Evolutionary conservation across 139 green algal species (phyloP).

Genomic region (Diplosphaera chodatii): DNA sequence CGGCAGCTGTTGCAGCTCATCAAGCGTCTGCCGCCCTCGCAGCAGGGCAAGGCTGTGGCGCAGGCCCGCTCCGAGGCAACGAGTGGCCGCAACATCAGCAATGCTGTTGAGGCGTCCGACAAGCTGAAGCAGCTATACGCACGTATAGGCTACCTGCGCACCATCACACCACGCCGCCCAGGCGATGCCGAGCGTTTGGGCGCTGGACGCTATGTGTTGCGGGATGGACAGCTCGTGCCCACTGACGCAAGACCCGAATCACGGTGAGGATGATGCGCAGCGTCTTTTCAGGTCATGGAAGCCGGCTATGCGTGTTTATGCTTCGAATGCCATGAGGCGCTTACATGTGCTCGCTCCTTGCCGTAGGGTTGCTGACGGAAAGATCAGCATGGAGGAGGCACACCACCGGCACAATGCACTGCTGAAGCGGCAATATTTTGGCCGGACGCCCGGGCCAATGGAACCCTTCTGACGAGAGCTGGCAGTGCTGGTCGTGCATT

Average conservation of each 20-base stretch:
- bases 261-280: no score
- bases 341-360: no score
- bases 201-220: slow-evolving; percentile 36
- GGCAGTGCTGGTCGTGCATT: no score
- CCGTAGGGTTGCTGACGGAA: slow-evolving; percentile 62
- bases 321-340: no score
- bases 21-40: slow-evolving; percentile 22
- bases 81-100: slow-evolving; percentile 16
- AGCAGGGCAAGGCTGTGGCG: not conserved
- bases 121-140: slow-evolving; percentile 44
- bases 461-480: slow-evolving; percentile 23
- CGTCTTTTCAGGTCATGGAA: no score
- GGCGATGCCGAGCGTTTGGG: slow-evolving; percentile 19
- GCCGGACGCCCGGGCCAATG: slow-evolving; percentile 3
- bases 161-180: slow-evolving; percentile 29
- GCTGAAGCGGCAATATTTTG: slow-evolving; percentile 58
- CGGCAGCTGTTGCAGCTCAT: slow-evolving; percentile 40
- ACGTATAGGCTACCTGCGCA: slow-evolving; percentile 51
- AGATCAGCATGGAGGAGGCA: slow-evolving; percentile 54
- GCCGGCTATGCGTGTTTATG: no score
- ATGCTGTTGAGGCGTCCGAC: slow-evolving; percentile 25
- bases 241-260: not conserved
- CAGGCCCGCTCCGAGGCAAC: slow-evolving; percentile 26
- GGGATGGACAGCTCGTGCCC: slow-evolving; percentile 49
- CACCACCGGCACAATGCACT: slow-evolving; percentile 40